Conservation (phyloP, 331 rosid species). For the Pyracantha coccinea region DNA sequence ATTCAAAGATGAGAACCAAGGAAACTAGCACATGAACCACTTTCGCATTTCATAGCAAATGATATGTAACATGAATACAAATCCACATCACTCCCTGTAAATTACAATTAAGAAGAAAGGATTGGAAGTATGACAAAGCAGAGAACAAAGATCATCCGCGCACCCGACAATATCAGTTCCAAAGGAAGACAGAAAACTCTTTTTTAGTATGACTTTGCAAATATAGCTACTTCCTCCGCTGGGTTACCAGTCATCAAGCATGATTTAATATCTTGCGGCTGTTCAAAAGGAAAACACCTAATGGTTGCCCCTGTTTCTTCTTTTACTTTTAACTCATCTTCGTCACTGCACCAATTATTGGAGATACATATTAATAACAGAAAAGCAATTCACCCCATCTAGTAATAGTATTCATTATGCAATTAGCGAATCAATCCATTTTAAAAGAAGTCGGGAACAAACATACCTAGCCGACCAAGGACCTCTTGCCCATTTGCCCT, state of each 20-base stretch:
- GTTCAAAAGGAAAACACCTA: conserved; percentile 91
- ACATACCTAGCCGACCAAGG: conserved; percentile 99
- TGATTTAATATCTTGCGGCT: conserved; percentile 55
- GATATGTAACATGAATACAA: not conserved
- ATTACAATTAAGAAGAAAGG: too few species aligned
- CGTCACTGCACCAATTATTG: conserved; percentile 41
- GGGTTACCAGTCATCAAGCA: conserved; percentile 83
- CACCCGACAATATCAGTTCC: not conserved
- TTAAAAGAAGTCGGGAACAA: not conserved
- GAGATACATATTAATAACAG: not conserved
- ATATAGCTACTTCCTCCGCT: conserved; percentile 86
- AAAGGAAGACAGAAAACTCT: not conserved
- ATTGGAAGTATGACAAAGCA: not conserved
- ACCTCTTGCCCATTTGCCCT: conserved; percentile 99
- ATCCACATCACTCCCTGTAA: not conserved
- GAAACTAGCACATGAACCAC: not conserved
- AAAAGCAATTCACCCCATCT: not conserved
- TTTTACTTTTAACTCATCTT: conserved; percentile 74
- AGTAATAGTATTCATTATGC: not conserved
- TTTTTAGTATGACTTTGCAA: conserved; percentile 75
- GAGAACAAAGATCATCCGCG: not conserved
- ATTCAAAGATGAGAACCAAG: not conserved
- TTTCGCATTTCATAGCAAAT: not conserved
- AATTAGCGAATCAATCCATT: not conserved
- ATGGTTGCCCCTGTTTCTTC: conserved; percentile 98